Conservation (phyloP, 768 basidiomycete genomes). For the Naganishia randhawae region DNA sequence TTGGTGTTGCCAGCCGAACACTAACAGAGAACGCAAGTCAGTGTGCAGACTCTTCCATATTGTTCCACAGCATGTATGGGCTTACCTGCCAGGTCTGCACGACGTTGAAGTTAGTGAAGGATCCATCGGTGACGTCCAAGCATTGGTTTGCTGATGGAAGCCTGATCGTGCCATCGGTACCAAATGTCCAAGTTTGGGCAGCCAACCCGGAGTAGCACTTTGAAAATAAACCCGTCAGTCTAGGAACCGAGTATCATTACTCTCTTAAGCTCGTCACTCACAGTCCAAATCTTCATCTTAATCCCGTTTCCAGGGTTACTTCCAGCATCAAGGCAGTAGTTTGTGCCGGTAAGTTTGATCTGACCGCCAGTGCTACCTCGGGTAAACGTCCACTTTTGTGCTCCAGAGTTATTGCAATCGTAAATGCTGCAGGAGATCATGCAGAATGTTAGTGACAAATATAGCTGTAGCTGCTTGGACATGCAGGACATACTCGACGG, state of each 20-base stretch:
- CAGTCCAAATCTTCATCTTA: conserved; percentile 39
- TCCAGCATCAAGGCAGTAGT: conserved; percentile 41
- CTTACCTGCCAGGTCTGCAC: conserved; percentile 22
- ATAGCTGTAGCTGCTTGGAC: neutral
- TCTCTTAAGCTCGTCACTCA: conserved; percentile 8
- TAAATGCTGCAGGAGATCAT: conserved; percentile 30
- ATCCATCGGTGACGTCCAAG: conserved; percentile 13
- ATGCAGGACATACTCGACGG: conserved; percentile 31
- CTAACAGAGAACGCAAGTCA: neutral
- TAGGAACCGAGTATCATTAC: neutral
- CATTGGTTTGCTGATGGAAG: conserved; percentile 13
- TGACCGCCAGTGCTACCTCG: conserved; percentile 32
- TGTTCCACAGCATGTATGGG: neutral
- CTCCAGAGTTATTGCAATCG: conserved; percentile 34
- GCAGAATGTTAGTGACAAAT: conserved; percentile 24
- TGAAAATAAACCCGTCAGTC: neutral
- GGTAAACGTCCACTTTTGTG: conserved; percentile 35
- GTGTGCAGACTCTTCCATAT: neutral
- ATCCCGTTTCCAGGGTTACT: conserved; percentile 33
- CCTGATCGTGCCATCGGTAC: conserved; percentile 10
- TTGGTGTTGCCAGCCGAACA: conserved; percentile 13
- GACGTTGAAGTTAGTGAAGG: conserved; percentile 21
- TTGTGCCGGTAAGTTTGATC: conserved; percentile 35
- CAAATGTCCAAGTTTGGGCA: conserved; percentile 36
- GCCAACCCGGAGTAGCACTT: conserved; percentile 35